phyloP scores from a whole-genome alignment of 2,329 filamentous ascomycete genomes.

The Alternaria sp. region DNA sequence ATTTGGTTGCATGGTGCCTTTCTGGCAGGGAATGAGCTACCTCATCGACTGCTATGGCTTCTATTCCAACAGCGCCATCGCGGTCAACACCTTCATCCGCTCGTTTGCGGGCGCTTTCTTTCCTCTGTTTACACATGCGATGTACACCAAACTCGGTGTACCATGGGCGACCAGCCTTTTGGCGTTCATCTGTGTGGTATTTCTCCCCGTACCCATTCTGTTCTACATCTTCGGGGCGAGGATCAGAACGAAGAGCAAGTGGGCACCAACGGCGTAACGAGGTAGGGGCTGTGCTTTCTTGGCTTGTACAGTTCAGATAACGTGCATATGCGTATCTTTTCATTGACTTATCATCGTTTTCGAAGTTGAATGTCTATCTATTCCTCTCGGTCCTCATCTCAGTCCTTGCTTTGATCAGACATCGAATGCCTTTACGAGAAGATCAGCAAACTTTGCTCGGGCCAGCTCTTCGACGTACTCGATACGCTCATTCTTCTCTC shows the following conservation, averaged over 20 bases:
- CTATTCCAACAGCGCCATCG: constrained; percentile 55
- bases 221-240: constrained; percentile 46
- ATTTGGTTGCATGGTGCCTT: constrained; percentile 77
- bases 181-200: constrained; percentile 40
- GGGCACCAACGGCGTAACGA: constrained; percentile 27
- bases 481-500: neutral
- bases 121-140: constrained; percentile 56
- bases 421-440: neutral
- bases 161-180: constrained; percentile 44
- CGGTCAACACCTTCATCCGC: constrained; percentile 59
- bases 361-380: neutral
- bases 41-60: constrained; percentile 69
- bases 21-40: constrained; percentile 85
- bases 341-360: neutral
- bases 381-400: neutral
- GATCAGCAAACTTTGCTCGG: neutral
- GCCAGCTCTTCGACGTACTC: neutral
- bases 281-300: neutral
- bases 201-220: constrained; percentile 44
- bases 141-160: constrained; percentile 52
- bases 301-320: neutral
- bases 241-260: constrained; percentile 42
- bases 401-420: neutral
- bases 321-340: neutral
- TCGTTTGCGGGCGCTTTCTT: constrained; percentile 58